Base-by-base conservation (phyloP, 1,284 basidiomycete species). In the Abortiporus biennis region DNA sequence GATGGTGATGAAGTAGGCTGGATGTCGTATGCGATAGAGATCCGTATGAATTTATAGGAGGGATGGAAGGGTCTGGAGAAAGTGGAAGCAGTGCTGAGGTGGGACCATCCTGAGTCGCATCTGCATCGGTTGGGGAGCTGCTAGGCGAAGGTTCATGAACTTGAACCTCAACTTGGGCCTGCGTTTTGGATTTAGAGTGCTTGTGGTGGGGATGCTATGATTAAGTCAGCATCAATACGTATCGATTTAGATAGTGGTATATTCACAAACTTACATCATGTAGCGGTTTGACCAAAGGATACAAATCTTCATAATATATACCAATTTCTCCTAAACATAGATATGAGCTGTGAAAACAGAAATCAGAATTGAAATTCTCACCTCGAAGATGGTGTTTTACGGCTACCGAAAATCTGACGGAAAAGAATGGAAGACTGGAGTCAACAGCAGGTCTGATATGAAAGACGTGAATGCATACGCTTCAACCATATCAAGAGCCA, bases 351-450 rank as follows among this genome's bases (percentile, higher is more conserved):
- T 11, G 36, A 32, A 20, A 20, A 12, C n/a, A n/a, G 9, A 19
- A 15, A 21, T 30, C 22, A 9, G 15, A 24, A 13, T 33, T 32
- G 36, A 31, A 4, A 15, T 31, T 33, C 53, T 24, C 45, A 71
- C 75, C 74, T 53, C 80, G 66, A 20, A 83, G 57, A 54, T 82
- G 78, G 54, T 83, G 80, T 53, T 84, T 83, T n/a, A 81, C 46
- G 0, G 80, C 67, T 16, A 81, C 66, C 3, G 70, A 62, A 48
- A 74, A 80, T 2, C 78, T 80, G 40, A n/a, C n/a, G n/a, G n/a
- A n/a, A n/a, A n/a, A n/a, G n/a, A n/a, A n/a, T n/a, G n/a, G n/a
- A n/a, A n/a, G n/a, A n/a, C n/a, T n/a, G n/a, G n/a, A n/a, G n/a
- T n/a, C n/a, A n/a, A n/a, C n/a, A n/a, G n/a, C n/a, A n/a, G n/a